A percentile compares a stretch with the other conserved stretches of the same genome.
phyloP scores from a whole-genome alignment of 306 rosid genomes.

The Medicago ruthenica region DNA sequence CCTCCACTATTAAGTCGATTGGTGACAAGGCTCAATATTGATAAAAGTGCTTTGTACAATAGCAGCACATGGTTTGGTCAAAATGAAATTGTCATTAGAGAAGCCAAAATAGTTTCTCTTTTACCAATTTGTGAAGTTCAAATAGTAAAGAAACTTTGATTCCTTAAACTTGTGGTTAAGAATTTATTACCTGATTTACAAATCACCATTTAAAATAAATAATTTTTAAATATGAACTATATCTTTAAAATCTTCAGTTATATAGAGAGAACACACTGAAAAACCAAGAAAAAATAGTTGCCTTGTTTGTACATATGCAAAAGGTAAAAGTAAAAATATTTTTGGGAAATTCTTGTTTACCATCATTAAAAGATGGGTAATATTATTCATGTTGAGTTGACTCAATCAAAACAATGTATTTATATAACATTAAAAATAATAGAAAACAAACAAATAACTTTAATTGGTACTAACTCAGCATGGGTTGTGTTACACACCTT shows the following conservation, averaged over 20 bases:
- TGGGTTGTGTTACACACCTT: no score
- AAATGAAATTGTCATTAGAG: slow-evolving; percentile 42
- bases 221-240: neutral
- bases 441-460: no score
- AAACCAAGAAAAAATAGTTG: no score
- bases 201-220: neutral
- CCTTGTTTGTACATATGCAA: no score
- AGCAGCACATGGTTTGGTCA: slow-evolving; percentile 47
- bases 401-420: no score
- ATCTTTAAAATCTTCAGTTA: neutral
- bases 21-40: slow-evolving; percentile 33
- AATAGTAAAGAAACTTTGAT: neutral
- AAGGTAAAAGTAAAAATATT: neutral
- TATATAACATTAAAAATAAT: no score
- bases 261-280: neutral
- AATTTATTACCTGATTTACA: neutral
- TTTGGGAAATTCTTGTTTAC: no score
- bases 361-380: no score
- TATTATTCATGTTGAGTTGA: no score
- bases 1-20: slow-evolving; percentile 28
- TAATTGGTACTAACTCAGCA: no score
- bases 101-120: slow-evolving; percentile 34
- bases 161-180: neutral
- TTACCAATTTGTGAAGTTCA: neutral
- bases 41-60: slow-evolving; percentile 44